These are phyloP conservation scores for Fusarium nygamai DNA, from an alignment of 2,329 filamentous ascomycete genomes.

Conservation along the genomic window DNA sequence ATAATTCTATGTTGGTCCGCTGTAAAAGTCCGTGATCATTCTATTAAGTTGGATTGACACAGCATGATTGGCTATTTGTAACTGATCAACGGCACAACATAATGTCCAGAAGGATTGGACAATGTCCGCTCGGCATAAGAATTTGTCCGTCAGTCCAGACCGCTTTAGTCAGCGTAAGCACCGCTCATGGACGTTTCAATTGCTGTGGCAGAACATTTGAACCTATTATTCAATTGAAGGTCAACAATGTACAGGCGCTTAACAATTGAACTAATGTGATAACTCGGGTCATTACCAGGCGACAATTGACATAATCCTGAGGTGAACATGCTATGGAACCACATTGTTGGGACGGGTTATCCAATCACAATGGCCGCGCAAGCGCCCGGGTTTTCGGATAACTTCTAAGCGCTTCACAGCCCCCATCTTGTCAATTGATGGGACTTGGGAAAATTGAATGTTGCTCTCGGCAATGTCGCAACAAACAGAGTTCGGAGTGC, in stretches of 20 bases:
- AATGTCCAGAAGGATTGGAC: not conserved
- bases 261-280: too few species aligned
- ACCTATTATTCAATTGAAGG: too few species aligned
- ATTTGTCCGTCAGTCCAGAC: not conserved
- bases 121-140: not conserved
- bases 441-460: not conserved
- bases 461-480: not conserved
- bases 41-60: accelerated
- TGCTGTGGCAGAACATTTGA: not conserved
- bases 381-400: not conserved
- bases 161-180: not conserved
- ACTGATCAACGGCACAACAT: accelerated
- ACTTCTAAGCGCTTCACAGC: not conserved
- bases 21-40: not conserved
- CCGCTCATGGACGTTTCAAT: not conserved
- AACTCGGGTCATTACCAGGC: too few species aligned
- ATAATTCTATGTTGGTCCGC: not conserved
- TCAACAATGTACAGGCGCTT: too few species aligned
- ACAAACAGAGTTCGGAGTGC: not conserved
- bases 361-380: not conserved
- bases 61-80: accelerated
- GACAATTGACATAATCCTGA: too few species aligned
- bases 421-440: too few species aligned
- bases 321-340: too few species aligned
- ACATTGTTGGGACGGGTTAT: not conserved